Conservation (phyloP, 78 protist species). For the Bigelowiella natans region DNA sequence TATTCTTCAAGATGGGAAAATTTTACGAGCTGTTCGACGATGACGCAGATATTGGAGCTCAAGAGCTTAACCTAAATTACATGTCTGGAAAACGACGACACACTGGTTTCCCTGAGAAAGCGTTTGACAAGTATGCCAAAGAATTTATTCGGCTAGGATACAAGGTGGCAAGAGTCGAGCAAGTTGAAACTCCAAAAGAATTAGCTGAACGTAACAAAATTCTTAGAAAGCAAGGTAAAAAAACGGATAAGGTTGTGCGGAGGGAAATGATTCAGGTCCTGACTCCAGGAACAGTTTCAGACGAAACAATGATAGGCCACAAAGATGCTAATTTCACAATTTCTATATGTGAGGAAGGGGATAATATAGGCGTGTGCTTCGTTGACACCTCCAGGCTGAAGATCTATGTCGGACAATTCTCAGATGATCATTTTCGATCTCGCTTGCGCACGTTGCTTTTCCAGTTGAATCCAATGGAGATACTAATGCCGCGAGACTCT, state of each 20-base stretch:
- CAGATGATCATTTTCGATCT: not conserved
- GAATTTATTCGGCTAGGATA: constrained; percentile 10
- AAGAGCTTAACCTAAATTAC: constrained; percentile 18
- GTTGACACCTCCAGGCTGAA: constrained; percentile 3
- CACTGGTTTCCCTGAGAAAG: constrained; percentile 27
- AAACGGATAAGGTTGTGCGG: not conserved
- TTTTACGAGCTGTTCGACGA: constrained; percentile 37
- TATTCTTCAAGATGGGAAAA: constrained; percentile 33
- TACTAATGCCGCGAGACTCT: not conserved
- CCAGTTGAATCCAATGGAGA: constrained; percentile 9
- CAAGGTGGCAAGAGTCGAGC: constrained; percentile 19
- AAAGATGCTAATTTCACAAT: not conserved
- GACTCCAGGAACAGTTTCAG: not conserved
- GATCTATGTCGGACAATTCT: constrained; percentile 4
- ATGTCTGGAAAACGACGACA: constrained; percentile 9
- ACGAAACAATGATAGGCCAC: not conserved
- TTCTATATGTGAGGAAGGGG: not conserved
- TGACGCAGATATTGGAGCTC: constrained; percentile 18
- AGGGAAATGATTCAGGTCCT: not conserved
- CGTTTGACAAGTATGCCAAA: constrained; percentile 8
- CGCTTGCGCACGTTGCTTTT: constrained; percentile 20
- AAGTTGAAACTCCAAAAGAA: constrained; percentile 20
- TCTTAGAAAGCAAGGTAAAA: not conserved
- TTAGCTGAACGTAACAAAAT: not conserved
- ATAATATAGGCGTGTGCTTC: constrained; percentile 8